Evolutionary conservation across 345 rosid genomes (phyloP), one percentile per base, ranked within the genome.

Genomic region (Balakata baccata): DNA sequence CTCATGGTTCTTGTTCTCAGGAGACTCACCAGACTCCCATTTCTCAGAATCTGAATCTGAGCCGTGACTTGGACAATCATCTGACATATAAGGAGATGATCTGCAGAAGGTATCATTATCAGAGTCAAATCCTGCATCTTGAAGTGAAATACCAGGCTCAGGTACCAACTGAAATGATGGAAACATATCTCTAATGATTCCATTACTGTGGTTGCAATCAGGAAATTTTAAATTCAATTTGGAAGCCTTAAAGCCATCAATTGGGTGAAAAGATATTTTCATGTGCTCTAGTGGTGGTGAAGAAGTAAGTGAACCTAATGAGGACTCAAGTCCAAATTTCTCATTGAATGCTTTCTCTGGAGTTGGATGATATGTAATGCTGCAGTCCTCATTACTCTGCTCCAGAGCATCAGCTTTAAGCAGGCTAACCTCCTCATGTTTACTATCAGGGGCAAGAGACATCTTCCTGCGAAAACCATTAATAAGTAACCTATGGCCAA

Each of bases 251-350:
- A 83, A 73, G 68, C 87, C 86, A 84, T 87, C 84, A 14, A 83
- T 62, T 46, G 92, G 97, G 67, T 57, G 92, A 86, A 92, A 93
- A 80, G 96, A 90, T 79, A 95, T 84, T 77, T 87, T 90, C 98
- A 95, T 95, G 78, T 86, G 96, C 65, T 89, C 92, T 62, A 95
- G 86, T 64, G 98, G 97, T 18, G 99, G 98, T 23, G 99, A 95
- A 68, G 96, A 86, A 22, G 90, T 80, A 58, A 81, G 74, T 62
- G 89, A 86, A 81, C 81, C 82, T 66, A 74, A 59, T 67, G 80
- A 71, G 79, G 84, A 74, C 75, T 78, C 81, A 47, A 49, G 70
- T 75, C 82, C 86, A 74, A 84, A 81, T 75, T 68, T 83, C 59
- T 80, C 87, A 29, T 61, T 49, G 54, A 71, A 81, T 45, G 77